Base-by-base conservation (phyloP, 1,139 yeast species). In the Zygoascus hellenicus region DNA sequence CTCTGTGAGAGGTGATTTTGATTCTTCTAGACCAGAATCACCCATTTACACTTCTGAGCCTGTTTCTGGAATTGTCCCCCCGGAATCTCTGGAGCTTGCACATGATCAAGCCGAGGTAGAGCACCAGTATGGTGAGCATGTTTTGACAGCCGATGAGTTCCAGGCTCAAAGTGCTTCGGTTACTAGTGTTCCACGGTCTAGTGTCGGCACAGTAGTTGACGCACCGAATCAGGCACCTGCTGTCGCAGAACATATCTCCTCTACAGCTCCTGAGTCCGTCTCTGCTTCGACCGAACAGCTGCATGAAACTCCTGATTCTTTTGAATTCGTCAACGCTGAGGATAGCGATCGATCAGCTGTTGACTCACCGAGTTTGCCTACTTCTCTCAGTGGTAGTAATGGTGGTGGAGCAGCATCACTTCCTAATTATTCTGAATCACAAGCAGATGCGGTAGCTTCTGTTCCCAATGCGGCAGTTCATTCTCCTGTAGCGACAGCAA, bases 1-100 rank as follows among this genome's bases (percentile, higher is more conserved):
- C 64, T 86, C 96, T 19, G 95, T 85, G 9, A 79, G 95, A 50
- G 92, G 84, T 52, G 46, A 37, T 15, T 78, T 78, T 41, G 86
- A 81, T 50, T 71, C 76, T 6, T 78, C 85, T 46, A 78, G 78
- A 46, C 77, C 81, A 32, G 82, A 76, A 30, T 78, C 85, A 2
- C 60, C 67, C 10, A 60, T 56, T 29, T 51, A 55, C 32, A 56
- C 62, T 1, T 54, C 63, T 5, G 65, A 62, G 38, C 66, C 64
- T 29, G 63, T 59, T n/a, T 60, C 64, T 9, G 65, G 64, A 5
- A 56, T 60, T 32, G 62, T 55, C 1, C 63, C 64, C 11, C 60
- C 62, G 2, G 62, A 55, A 29, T 39, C 48, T 7, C 45, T 53
- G 35, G 58, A 54, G 14, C 36, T 57, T 38, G 45, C 40, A 6